phyloP scores from a whole-genome alignment of 2,329 filamentous ascomycete species.

The Fusarium udum region DNA sequence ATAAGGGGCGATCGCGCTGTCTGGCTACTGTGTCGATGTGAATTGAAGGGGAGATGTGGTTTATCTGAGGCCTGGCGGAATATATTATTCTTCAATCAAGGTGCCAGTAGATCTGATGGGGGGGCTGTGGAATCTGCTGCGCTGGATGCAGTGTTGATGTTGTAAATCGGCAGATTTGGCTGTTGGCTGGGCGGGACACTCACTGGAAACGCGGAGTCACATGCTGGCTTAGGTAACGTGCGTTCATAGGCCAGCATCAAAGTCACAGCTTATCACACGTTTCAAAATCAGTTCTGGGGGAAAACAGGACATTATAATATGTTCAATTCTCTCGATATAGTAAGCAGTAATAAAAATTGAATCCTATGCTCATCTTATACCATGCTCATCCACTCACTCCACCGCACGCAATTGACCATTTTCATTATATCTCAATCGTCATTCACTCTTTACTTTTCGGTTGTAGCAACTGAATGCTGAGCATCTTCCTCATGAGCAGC shows the following conservation, averaged over 20 bases:
- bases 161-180: background rate
- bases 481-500: constrained; percentile 6
- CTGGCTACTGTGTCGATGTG: accelerated
- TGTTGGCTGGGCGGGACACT: background rate
- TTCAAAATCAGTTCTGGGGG: accelerated
- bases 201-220: background rate
- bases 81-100: background rate
- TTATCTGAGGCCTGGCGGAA: background rate
- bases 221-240: background rate
- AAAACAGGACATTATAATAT: background rate
- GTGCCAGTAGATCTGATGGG: background rate
- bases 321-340: accelerated
- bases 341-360: background rate
- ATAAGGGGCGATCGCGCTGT: background rate
- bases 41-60: accelerated
- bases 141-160: background rate
- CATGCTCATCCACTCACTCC: no score
- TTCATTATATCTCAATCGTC: background rate
- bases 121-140: background rate
- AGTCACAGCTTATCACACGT: background rate
- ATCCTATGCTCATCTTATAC: background rate
- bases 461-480: background rate
- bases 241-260: background rate
- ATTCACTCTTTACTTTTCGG: background rate
- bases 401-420: background rate